Evolutionary conservation across 495 filamentous ascomycete species (phyloP), one percentile per base, ranked within the genome.

Genomic region (Aspergillus egyptiacus): DNA sequence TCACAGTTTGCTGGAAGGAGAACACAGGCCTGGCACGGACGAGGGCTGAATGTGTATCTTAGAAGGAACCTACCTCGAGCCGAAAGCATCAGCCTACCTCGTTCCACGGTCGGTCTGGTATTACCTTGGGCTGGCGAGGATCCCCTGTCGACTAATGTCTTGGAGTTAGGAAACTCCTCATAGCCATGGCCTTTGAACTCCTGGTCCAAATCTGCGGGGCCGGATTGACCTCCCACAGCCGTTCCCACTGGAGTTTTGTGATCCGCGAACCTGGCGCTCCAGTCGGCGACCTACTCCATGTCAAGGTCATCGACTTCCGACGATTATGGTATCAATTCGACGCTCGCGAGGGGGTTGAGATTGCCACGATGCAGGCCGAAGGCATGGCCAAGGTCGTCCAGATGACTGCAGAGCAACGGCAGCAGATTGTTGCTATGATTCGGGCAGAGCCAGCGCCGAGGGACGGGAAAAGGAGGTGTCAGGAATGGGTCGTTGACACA

Each of bases 281-380:
- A 2, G 22, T 30, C 20, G 45, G 44, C 37, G 51, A 54, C 38
- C 30, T 54, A 13, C 25, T 44, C 10, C 51, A 53, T 35, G 44
- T 53, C 3, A 27, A 39, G 24, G 3, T 31, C 0, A 41, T 53
- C 28, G 44, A 56, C 14, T 10, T 51, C 3, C 19, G 51, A 0
- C 43, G 18, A 18, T 43, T 56, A 1, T 56, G 53, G 53, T 59
- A 54, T 33, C 48, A 54, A 18, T 56, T 55, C 34, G 56, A 58
- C 23, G 20, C 37, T 7, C 48, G 56, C 4, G 31, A 46, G 24
- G 44, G 43, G 22, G 52, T 35, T 2, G 42, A 44, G 6, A 25
- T 55, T 1, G n/a, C 32, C 25, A 50, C 52, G 2, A 39, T 46
- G 34, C 43, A 46, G 17, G 56, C 51, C 1, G 27, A 46, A 9